Evolutionary conservation across 371 early-diverging fungal species (phyloP).

Genomic region (Blastocladiella emersonii): DNA sequence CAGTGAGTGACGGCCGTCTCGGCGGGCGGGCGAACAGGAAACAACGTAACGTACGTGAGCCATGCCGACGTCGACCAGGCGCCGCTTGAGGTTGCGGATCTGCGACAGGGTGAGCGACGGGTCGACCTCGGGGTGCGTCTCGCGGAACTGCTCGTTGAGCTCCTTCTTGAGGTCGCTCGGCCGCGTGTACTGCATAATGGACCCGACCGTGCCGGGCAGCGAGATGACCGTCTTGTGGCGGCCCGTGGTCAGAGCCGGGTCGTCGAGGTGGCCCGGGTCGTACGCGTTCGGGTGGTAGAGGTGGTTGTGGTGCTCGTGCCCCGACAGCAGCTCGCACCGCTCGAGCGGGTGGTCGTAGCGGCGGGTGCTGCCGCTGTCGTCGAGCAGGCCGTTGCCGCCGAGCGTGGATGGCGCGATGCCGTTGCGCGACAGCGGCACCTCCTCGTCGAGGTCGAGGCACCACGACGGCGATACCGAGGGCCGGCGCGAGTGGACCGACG

Average conservation of each 20-base stretch:
- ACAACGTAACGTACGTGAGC: not conserved
- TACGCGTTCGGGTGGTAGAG: conserved; percentile 11
- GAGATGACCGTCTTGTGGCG: conserved; percentile 39
- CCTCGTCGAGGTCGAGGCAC: not conserved
- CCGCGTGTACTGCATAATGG: conserved; percentile 43
- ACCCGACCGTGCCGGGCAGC: conserved; percentile 45
- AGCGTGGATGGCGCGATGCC: no score
- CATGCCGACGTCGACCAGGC: conserved; percentile 36
- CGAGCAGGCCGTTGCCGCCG: no score
- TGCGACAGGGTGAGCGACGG: conserved; percentile 57
- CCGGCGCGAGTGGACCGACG: no score
- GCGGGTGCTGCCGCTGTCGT: no score
- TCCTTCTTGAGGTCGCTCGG: conserved; percentile 43
- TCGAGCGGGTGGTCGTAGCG: no score
- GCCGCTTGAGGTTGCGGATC: conserved; percentile 55
- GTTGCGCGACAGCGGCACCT: not conserved
- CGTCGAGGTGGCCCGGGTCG: conserved; percentile 40
- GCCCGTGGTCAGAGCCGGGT: conserved; percentile 45
- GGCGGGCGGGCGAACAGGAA: not conserved
- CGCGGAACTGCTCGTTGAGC: conserved; percentile 64
- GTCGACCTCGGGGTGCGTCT: conserved; percentile 56
- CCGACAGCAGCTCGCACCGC: no score
- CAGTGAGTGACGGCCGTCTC: not conserved
- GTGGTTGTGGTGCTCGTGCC: not conserved
- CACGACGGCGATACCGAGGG: no score